Percentiles rank a stretch among this genome's conserved stretches.
Conservation (phyloP, 768 basidiomycete genomes). For the Boletus eberwhitei region DNA sequence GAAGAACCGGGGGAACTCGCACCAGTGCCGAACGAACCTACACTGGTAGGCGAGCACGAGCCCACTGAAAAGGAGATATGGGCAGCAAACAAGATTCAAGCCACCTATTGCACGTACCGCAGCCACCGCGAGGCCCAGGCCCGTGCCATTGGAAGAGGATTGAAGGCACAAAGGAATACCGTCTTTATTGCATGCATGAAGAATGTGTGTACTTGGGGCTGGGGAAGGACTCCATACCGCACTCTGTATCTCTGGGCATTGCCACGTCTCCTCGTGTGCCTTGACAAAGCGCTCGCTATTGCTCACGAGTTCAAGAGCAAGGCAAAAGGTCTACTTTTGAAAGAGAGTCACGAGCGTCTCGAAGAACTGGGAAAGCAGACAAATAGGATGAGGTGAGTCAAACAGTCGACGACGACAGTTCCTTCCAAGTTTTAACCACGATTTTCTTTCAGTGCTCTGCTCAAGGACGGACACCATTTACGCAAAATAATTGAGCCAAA, state of each 20-base stretch:
- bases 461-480: slow-evolving; percentile 27
- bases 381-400: slow-evolving; percentile 34
- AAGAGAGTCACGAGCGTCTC: slow-evolving; percentile 34
- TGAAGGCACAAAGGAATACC: slow-evolving; percentile 18
- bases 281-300: slow-evolving; percentile 32
- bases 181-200: slow-evolving; percentile 31
- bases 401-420: background rate
- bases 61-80: slow-evolving; percentile 26
- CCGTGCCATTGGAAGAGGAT: slow-evolving; percentile 12
- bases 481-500: slow-evolving; percentile 33
- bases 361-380: slow-evolving; percentile 32
- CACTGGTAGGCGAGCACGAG: slow-evolving; percentile 14
- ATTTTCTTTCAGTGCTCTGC: slow-evolving; percentile 17
- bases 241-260: slow-evolving; percentile 36
- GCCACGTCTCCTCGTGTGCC: slow-evolving; percentile 40
- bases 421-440: background rate
- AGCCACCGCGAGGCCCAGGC: background rate
- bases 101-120: slow-evolving; percentile 10
- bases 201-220: slow-evolving; percentile 24
- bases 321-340: slow-evolving; percentile 29
- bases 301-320: slow-evolving; percentile 29
- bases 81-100: slow-evolving; percentile 25
- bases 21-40: slow-evolving; percentile 11
- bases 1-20: slow-evolving; percentile 12
- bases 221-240: slow-evolving; percentile 34